phyloP scores from a whole-genome alignment of 495 filamentous ascomycete genomes.

The Jackrogersella minutella region DNA sequence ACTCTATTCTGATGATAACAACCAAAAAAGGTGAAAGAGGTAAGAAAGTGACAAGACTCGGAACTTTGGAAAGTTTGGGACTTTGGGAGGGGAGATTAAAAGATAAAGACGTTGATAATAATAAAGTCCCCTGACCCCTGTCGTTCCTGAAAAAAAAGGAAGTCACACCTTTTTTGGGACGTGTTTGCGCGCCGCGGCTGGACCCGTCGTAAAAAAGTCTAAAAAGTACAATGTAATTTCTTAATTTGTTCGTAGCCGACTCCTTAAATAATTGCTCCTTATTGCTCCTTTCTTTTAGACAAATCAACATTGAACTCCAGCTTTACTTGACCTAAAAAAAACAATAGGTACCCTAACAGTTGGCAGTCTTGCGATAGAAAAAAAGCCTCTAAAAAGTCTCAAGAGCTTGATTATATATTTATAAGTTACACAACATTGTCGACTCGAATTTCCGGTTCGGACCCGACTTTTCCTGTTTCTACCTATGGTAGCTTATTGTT shows the following conservation, averaged over 20 bases:
- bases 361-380: background rate
- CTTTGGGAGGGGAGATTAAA: background rate
- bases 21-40: background rate
- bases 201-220: slow-evolving; percentile 25
- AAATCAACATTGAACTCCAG: slow-evolving; percentile 3
- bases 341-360: too few relatives aligned
- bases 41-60: background rate
- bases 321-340: too few relatives aligned
- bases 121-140: slow-evolving; percentile 35
- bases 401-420: slow-evolving; percentile 21
- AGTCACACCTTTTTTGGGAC: slow-evolving; percentile 37
- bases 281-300: slow-evolving; percentile 26
- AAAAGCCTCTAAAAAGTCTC: slow-evolving; percentile 15
- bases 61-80: slow-evolving; percentile 8
- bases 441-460: slow-evolving; percentile 39
- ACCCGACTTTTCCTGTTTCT: slow-evolving; percentile 22
- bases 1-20: too few relatives aligned
- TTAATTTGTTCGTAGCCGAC: slow-evolving; percentile 11
- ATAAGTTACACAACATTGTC: slow-evolving; percentile 34
- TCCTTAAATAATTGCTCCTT: slow-evolving; percentile 6
- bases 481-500: slow-evolving; percentile 17
- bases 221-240: slow-evolving; percentile 20
- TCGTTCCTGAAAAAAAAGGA: slow-evolving; percentile 35
- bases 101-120: slow-evolving; percentile 35
- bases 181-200: slow-evolving; percentile 41